phyloP scores from a whole-genome alignment of 805 yeast genomes.

The Sugiyamaella chiloensis region DNA sequence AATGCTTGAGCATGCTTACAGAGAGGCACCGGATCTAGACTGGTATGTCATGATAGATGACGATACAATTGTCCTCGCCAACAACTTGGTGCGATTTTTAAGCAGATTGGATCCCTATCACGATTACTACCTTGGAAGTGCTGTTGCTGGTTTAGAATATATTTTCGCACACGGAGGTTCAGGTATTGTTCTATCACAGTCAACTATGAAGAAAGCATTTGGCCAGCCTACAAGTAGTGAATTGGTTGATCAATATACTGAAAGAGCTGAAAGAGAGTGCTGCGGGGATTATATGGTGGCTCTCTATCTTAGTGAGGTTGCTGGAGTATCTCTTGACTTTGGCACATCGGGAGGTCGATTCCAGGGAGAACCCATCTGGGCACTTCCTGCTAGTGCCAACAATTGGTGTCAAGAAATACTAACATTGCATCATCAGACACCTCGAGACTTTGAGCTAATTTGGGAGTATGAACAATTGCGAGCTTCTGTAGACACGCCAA shows the following conservation, averaged over 20 bases:
- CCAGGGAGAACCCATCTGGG: constrained; percentile 32
- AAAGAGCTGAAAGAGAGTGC: constrained; percentile 28
- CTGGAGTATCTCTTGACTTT: constrained; percentile 14
- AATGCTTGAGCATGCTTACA: constrained; percentile 34
- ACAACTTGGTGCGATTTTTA: constrained; percentile 27
- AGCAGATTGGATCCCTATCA: constrained; percentile 25
- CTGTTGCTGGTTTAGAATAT: constrained; percentile 24
- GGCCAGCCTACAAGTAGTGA: constrained; percentile 18
- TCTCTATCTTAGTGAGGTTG: constrained; percentile 22
- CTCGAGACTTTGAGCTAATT: constrained; percentile 27
- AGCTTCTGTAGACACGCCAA: constrained; percentile 21
- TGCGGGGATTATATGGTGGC: constrained; percentile 37
- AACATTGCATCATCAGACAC: constrained; percentile 32
- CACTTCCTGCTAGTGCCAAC: constrained; percentile 15
- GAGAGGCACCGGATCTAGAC: constrained; percentile 24
- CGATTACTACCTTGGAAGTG: constrained; percentile 32
- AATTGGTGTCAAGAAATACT: constrained; percentile 33
- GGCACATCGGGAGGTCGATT: constrained; percentile 20
- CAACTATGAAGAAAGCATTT: constrained; percentile 29
- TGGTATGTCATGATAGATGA: constrained; percentile 39
- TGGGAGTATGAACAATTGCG: constrained; percentile 34
- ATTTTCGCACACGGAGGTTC: constrained; percentile 39
- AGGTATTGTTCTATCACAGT: constrained; percentile 33
- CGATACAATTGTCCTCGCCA: constrained; percentile 30
- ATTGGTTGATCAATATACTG: constrained; percentile 13